These are phyloP conservation scores for Diaporthe capsici DNA, from an alignment of 2,329 filamentous ascomycete genomes.

Conservation along the genomic window DNA sequence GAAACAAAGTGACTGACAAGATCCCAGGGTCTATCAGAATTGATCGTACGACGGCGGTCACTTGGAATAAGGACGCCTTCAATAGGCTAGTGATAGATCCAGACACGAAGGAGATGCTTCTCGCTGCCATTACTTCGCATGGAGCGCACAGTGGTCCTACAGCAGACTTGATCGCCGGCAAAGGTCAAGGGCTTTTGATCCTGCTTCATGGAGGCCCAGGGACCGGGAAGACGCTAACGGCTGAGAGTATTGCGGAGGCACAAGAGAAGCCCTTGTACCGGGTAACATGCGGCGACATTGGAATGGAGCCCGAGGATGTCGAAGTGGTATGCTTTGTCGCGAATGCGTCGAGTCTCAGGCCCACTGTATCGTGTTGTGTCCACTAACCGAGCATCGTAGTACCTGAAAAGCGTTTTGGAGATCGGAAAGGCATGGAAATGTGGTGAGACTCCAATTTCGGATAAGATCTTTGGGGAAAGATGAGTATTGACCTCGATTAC, in stretches of 20 bases:
- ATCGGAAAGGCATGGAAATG: not conserved
- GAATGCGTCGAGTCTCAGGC: too few relatives aligned
- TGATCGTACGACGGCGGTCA: not conserved
- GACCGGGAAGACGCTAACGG: not conserved
- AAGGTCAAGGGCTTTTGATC: not conserved
- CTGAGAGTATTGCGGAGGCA: not conserved
- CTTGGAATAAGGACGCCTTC: not conserved
- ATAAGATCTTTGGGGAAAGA: not conserved
- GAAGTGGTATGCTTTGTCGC: not conserved
- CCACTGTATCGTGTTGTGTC: not conserved
- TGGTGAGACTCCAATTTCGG: not conserved
- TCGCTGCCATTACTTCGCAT: not conserved
- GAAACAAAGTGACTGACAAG: not conserved
- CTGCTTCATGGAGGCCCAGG: not conserved
- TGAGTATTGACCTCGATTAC: not conserved
- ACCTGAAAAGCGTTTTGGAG: not conserved
- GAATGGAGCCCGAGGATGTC: not conserved
- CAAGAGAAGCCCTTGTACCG: not conserved
- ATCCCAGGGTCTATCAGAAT: not conserved
- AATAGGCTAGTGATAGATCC: not conserved
- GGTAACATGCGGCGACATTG: not conserved
- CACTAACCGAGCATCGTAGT: not conserved
- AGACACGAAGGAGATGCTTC: conserved; percentile 4
- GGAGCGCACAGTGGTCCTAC: not conserved
- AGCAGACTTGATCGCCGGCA: not conserved